Conservation (phyloP, 1,139 yeast species). For the Yamadazyma aaseri region DNA sequence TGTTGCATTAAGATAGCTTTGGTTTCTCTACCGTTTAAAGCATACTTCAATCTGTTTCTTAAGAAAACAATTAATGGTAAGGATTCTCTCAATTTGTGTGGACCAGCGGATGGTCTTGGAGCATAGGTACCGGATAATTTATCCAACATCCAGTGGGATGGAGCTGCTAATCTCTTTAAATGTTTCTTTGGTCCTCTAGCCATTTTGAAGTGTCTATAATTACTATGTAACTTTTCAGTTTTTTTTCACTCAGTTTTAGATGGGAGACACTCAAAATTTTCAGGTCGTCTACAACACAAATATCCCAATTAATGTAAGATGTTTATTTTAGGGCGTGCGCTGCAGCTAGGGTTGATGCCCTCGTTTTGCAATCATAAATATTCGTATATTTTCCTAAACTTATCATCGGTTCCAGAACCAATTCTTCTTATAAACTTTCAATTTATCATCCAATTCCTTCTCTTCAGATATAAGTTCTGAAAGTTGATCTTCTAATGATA, state of each 20-base stretch:
- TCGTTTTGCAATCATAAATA: too few relatives aligned
- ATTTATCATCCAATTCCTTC: conserved; percentile 25
- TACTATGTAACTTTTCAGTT: conserved; percentile 4
- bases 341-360: conserved; percentile 1
- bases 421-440: conserved; percentile 22
- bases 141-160: conserved; percentile 99
- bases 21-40: conserved; percentile 99
- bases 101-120: conserved; percentile 99
- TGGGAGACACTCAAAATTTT: not conserved
- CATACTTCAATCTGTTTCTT: conserved; percentile 99
- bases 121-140: conserved; percentile 99
- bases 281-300: not conserved
- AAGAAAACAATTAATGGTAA: conserved; percentile 96
- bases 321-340: too few relatives aligned
- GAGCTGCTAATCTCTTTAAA: conserved; percentile 53
- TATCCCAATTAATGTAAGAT: too few relatives aligned
- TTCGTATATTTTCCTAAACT: not conserved
- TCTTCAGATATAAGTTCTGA: conserved; percentile 28
- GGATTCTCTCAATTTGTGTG: conserved; percentile 99
- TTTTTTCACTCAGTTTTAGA: conserved; percentile 10
- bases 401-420: conserved; percentile 16
- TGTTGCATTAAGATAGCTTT: conserved; percentile 99
- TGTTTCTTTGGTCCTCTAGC: conserved; percentile 42
- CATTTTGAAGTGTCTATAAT: conserved; percentile 18
- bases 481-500: conserved; percentile 50